Percentiles rank a stretch among this genome's conserved stretches.
Evolutionary conservation across 2,329 filamentous ascomycete genomes (phyloP).

Genomic region (Penicillium sp.): DNA sequence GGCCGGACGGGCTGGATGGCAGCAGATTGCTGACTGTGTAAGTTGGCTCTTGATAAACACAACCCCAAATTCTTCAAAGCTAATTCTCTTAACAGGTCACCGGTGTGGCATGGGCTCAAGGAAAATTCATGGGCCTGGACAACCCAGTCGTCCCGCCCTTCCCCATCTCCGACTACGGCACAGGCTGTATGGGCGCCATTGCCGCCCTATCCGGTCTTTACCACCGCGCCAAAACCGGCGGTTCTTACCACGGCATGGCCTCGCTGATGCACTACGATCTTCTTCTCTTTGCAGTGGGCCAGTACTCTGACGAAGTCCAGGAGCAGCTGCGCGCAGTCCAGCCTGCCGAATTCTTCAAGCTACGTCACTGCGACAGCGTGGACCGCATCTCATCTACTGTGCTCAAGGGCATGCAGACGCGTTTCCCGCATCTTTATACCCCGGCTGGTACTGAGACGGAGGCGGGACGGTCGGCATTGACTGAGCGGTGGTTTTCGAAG

Average conservation of each 20-base stretch:
- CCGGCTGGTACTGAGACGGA: slow-evolving; percentile 12
- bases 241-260: slow-evolving; percentile 68
- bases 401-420: slow-evolving; percentile 57
- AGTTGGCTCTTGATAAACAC: slow-evolving; percentile 32
- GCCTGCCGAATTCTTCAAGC: slow-evolving; percentile 58
- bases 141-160: slow-evolving; percentile 52
- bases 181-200: slow-evolving; percentile 72
- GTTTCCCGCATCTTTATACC: slow-evolving; percentile 60
- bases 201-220: slow-evolving; percentile 68
- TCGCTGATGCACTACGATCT: slow-evolving; percentile 72
- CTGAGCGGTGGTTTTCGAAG: slow-evolving; percentile 54
- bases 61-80: background rate
- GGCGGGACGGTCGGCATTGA: slow-evolving; percentile 47
- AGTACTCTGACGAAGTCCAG: slow-evolving; percentile 60
- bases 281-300: slow-evolving; percentile 64
- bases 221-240: slow-evolving; percentile 64
- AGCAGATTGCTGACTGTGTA: slow-evolving; percentile 71
- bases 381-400: slow-evolving; percentile 67
- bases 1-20: slow-evolving; percentile 69
- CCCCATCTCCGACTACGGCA: slow-evolving; percentile 67
- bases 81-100: slow-evolving; percentile 38
- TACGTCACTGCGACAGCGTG: slow-evolving; percentile 66
- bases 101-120: slow-evolving; percentile 48
- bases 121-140: slow-evolving; percentile 45
- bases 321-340: slow-evolving; percentile 54